phyloP scores from a whole-genome alignment of 2,329 filamentous ascomycete species.

The Ophiobolus disseminans region DNA sequence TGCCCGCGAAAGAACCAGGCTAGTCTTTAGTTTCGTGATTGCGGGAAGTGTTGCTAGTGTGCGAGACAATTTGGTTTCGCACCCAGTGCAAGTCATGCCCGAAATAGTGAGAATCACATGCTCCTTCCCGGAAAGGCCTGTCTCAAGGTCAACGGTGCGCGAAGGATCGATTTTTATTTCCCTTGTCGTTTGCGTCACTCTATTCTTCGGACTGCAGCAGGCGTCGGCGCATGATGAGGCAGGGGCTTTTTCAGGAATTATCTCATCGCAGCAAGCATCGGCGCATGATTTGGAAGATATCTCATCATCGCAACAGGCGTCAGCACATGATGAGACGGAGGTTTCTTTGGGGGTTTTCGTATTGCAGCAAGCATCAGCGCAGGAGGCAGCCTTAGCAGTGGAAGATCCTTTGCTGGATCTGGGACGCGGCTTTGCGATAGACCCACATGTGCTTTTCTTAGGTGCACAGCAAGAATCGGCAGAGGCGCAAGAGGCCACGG shows the following conservation, averaged over 20 bases:
- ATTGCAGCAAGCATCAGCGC: slow-evolving; percentile 13
- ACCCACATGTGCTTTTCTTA: slow-evolving; percentile 1
- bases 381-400: slow-evolving; percentile 2
- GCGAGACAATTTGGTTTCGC: slow-evolving; percentile 68
- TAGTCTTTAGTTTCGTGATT: slow-evolving; percentile 66
- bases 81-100: slow-evolving; percentile 78
- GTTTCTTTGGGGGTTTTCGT: background rate
- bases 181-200: background rate
- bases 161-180: background rate
- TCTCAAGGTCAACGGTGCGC: background rate
- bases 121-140: too few relatives aligned
- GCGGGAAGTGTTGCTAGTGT: slow-evolving; percentile 59
- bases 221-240: too few relatives aligned
- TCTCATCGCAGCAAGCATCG: too few relatives aligned
- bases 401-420: background rate
- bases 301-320: background rate
- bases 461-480: slow-evolving; percentile 4
- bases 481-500: background rate
- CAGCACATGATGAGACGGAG: background rate
- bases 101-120: slow-evolving; percentile 59
- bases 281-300: background rate
- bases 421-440: background rate
- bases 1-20: slow-evolving; percentile 68
- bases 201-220: background rate
- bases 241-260: too few relatives aligned